Conservation (phyloP, 192 early-diverging fungal species). For the Spinellus fusiger region DNA sequence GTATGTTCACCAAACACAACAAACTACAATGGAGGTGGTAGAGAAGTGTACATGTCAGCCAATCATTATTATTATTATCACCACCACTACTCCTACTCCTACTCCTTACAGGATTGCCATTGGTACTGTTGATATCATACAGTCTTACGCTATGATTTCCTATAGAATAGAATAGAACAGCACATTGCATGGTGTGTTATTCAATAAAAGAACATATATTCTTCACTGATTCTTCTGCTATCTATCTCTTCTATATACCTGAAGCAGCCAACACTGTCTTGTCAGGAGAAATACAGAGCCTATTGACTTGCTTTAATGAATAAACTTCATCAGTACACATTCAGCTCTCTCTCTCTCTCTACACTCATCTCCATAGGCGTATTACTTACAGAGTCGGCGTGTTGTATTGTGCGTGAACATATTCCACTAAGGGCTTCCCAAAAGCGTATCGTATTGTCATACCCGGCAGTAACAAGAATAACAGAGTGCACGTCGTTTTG, state of each 20-base stretch:
- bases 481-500: constrained; percentile 49
- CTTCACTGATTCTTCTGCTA: constrained; percentile 2
- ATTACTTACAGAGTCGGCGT: constrained; percentile 74
- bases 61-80: background rate
- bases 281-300: constrained; percentile 81
- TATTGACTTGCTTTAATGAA: constrained; percentile 72
- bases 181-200: too few species aligned
- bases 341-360: too few species aligned
- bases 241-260: constrained; percentile 33
- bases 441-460: constrained; percentile 70
- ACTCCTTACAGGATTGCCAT: constrained; percentile 63
- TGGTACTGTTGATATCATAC: constrained; percentile 76
- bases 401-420: constrained; percentile 67
- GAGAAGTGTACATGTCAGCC: background rate
- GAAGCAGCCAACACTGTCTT: constrained; percentile 82
- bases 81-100: background rate
- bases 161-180: constrained; percentile 25
- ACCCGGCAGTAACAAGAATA: constrained; percentile 68
- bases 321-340: too few species aligned
- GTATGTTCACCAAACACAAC: constrained; percentile 57
- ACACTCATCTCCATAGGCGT: too few species aligned
- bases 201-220: background rate
- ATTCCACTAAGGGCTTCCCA: constrained; percentile 69
- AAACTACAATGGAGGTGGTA: constrained; percentile 16
- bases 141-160: constrained; percentile 78